Base-by-base conservation (phyloP, 176 grass and related monocot genomes). In the Chloris gayana region DNA sequence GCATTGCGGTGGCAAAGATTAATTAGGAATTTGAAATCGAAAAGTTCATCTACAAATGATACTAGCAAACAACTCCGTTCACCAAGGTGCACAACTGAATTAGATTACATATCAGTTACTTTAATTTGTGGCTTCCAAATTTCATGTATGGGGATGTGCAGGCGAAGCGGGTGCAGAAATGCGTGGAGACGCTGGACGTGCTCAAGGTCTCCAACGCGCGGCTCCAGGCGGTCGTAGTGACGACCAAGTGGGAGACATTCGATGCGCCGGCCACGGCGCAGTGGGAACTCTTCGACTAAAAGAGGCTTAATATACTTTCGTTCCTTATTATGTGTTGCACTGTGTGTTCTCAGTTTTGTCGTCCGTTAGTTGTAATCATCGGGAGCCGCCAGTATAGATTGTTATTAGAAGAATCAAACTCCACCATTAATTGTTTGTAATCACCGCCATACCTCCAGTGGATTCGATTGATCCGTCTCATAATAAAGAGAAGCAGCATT, bases 121-220 rank as follows among this genome's bases (percentile, higher is more conserved):
- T 37, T 37, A 37, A 37, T 37, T 37, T 12, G 41, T 44, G 41
- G 9, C 41, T 13, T 44, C 9, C 51, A 11, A 37, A 72, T 33
- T 58, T 53, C 26, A 45, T 18, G 34, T 2, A 19, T 14, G 11
- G 18, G 7, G 47, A 49, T 74, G 14, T 67, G 62, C 77, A 98
- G 95, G 85, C 83, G n/a, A 98, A 98, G 78, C 77, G 95, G 83
- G 95, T 98, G 77, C 95, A 98, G 79, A 98, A 98, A 74, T 98
- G 88, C 69, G 95, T 98, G 72, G 95, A 98, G 75, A 87, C 90
- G 67, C 69, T 98, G 44, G 95, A 98, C 78, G 67, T 89, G 70
- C 95, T 98, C 70, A 91, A 98, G 85, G 54, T 82, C 67, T 87
- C 88, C 8, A 98, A 98, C 47, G 56, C 81, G 44, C 85, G 84